phyloP scores from a whole-genome alignment of 2,329 filamentous ascomycete species.

The Diaporthe sp. region DNA sequence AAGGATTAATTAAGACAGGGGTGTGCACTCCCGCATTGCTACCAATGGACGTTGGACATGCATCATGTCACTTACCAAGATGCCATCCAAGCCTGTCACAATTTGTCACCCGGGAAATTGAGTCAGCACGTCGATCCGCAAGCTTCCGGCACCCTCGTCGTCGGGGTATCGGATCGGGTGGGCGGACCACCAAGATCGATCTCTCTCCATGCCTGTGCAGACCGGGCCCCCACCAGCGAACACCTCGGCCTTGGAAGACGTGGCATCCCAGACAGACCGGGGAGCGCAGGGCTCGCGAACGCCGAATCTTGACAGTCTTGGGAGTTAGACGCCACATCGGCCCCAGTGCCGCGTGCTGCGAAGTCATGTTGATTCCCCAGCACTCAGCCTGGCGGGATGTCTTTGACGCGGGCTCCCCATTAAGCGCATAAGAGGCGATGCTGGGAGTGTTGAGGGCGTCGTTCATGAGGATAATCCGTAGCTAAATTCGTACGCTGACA shows the following conservation, averaged over 20 bases:
- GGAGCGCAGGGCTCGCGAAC: constrained; percentile 1
- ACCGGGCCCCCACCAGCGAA: background rate
- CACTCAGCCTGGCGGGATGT: background rate
- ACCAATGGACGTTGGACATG: background rate
- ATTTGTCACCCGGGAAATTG: background rate
- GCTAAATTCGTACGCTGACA: background rate
- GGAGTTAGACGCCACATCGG: constrained; percentile 8
- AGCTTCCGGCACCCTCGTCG: background rate
- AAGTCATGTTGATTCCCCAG: constrained; percentile 2
- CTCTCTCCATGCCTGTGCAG: background rate
- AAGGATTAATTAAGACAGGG: background rate
- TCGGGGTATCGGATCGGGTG: constrained; percentile 12
- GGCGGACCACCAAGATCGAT: constrained; percentile 16
- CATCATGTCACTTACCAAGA: background rate
- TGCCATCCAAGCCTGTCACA: background rate
- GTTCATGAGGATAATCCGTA: background rate
- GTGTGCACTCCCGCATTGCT: background rate
- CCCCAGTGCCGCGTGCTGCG: background rate
- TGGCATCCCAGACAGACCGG: constrained; percentile 13
- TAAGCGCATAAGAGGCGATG: background rate
- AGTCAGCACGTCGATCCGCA: background rate
- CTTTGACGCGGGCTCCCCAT: background rate
- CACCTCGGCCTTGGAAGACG: constrained; percentile 11
- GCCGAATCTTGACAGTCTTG: background rate
- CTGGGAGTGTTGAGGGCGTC: background rate